A percentile compares a stretch with the other conserved stretches of the same genome.
Conservation (phyloP, 176 grass and related monocot genomes). For the Alopecurus myosuroides region DNA sequence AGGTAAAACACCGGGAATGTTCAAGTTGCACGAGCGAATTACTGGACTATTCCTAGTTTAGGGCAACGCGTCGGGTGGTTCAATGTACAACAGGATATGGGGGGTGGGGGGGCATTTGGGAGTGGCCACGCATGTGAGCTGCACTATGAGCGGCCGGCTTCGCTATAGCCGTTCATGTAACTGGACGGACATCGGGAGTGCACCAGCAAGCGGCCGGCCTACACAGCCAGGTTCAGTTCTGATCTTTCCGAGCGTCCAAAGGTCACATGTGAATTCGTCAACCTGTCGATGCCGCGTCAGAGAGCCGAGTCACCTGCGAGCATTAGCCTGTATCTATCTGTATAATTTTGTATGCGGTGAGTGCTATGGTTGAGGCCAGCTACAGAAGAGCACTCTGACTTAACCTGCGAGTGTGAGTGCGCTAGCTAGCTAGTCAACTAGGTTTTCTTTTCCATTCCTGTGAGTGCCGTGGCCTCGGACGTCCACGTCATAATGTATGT, state of each 20-base stretch:
- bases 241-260: conserved; percentile 15
- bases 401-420: not conserved
- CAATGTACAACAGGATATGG: not conserved
- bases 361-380: not conserved
- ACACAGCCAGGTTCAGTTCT: not conserved
- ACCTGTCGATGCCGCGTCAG: not conserved
- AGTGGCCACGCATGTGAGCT: conserved; percentile 39
- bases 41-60: not conserved
- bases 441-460: not conserved
- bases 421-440: not conserved
- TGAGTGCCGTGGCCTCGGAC: not conserved
- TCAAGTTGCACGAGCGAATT: conserved; percentile 12
- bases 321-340: not conserved
- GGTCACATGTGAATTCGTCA: not conserved
- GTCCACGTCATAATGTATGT: not conserved
- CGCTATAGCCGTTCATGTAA: not conserved
- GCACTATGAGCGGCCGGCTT: conserved; percentile 12
- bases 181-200: not conserved
- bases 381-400: not conserved
- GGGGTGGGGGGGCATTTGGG: too few species aligned
- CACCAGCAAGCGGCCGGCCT: not conserved
- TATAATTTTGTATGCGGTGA: not conserved
- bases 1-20: not conserved
- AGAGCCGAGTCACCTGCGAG: not conserved
- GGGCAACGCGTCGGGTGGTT: not conserved